Evolutionary conservation across 2,329 filamentous ascomycete genomes (phyloP).

Genomic region (Huntiella bhutanensis): DNA sequence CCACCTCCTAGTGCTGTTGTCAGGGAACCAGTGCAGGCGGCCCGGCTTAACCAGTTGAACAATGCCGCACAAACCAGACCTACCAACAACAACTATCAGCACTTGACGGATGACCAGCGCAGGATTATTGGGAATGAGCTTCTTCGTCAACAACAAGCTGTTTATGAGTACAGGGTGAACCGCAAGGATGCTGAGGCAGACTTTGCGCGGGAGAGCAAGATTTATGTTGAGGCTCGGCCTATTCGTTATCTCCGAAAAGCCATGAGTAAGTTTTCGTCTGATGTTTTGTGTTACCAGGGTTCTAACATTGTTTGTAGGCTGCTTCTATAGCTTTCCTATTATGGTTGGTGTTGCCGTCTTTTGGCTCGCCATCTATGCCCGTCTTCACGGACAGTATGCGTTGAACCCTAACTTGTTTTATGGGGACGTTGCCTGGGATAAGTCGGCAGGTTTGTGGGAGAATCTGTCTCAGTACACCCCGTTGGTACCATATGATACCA

Average conservation of each 20-base stretch:
- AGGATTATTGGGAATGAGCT: background rate
- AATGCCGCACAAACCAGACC: too few relatives aligned
- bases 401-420: slow-evolving; percentile 7
- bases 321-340: background rate
- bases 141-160: background rate
- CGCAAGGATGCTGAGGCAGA: background rate
- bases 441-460: slow-evolving; percentile 13
- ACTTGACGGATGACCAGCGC: background rate
- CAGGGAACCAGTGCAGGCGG: too few relatives aligned
- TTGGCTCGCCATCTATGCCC: slow-evolving; percentile 1
- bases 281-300: background rate
- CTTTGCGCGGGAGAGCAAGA: slow-evolving; percentile 4
- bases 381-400: slow-evolving; percentile 5
- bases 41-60: too few relatives aligned
- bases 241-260: slow-evolving; percentile 2
- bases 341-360: background rate
- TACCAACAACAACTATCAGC: background rate
- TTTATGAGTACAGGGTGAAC: background rate
- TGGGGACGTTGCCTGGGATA: slow-evolving; percentile 14
- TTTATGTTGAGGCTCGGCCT: slow-evolving; percentile 4
- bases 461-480: slow-evolving; percentile 17
- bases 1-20: too few relatives aligned
- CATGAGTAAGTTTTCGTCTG: slow-evolving; percentile 4
- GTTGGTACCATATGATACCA: slow-evolving; percentile 6
- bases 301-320: slow-evolving; percentile 1